phyloP scores from a whole-genome alignment of 2,329 filamentous ascomycete genomes.

The Microdochium trichocladiopsis region DNA sequence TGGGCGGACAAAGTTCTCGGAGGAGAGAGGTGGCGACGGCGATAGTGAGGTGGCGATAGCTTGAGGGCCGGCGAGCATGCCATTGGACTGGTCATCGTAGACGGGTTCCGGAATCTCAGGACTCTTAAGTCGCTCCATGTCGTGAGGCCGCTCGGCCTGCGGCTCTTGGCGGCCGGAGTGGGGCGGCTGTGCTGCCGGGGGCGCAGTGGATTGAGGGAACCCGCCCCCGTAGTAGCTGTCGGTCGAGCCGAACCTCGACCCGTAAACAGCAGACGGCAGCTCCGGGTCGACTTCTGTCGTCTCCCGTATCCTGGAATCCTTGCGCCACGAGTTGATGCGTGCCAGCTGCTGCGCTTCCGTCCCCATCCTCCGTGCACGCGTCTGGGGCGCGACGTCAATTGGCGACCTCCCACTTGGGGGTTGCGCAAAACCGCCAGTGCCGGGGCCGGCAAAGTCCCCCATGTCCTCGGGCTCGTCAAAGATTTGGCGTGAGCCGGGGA shows the following conservation, averaged over 20 bases:
- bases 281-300: slow-evolving; percentile 18
- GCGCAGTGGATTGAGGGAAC: neutral
- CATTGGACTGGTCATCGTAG: slow-evolving; percentile 17
- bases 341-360: neutral
- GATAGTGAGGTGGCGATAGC: slow-evolving; percentile 12
- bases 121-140: slow-evolving; percentile 20
- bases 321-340: slow-evolving; percentile 7
- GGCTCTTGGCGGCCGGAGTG: slow-evolving; percentile 7
- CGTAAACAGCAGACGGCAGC: slow-evolving; percentile 14
- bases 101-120: slow-evolving; percentile 25
- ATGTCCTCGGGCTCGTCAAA: neutral
- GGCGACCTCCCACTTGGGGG: neutral
- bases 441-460: neutral
- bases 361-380: neutral
- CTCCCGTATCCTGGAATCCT: slow-evolving; percentile 14
- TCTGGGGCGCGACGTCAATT: neutral
- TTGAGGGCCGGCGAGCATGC: slow-evolving; percentile 11
- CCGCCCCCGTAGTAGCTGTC: slow-evolving; percentile 10
- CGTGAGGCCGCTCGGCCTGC: slow-evolving; percentile 10
- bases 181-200: neutral
- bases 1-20: slow-evolving; percentile 20
- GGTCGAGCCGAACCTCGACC: neutral
- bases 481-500: neutral
- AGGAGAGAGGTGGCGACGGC: slow-evolving; percentile 17
- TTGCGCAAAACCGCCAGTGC: neutral